A percentile compares a stretch with the other conserved stretches of the same genome.
phyloP scores from a whole-genome alignment of 163 green algal species.

The Scenedesmus sp. region DNA sequence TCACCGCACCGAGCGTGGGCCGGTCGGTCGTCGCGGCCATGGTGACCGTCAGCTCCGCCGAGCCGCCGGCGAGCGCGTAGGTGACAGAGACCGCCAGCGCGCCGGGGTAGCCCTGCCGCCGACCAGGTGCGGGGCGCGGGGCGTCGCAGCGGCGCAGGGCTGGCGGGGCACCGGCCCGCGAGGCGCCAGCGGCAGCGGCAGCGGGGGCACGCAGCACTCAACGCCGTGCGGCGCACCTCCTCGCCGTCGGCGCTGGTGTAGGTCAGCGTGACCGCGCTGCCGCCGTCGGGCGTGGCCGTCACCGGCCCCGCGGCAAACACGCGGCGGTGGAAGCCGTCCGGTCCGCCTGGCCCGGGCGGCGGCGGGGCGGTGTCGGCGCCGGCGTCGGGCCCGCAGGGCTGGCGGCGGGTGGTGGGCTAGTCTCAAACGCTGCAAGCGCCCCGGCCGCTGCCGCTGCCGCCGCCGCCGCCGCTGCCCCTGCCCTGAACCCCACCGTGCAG shows the following conservation, averaged over 20 bases:
- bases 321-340: slow-evolving; percentile 46
- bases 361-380: no score
- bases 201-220: not conserved
- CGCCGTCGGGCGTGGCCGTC: not conserved
- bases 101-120: slow-evolving; percentile 69
- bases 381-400: no score
- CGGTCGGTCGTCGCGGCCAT: slow-evolving; percentile 57
- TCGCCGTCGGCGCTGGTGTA: slow-evolving; percentile 63
- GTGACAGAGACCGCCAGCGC: slow-evolving; percentile 54
- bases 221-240: slow-evolving; percentile 45
- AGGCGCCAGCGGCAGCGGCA: not conserved
- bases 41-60: slow-evolving; percentile 52
- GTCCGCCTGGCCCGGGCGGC: slow-evolving; percentile 28
- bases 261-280: slow-evolving; percentile 46
- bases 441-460: not conserved
- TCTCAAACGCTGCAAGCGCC: not conserved
- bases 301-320: slow-evolving; percentile 16
- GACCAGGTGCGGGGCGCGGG: no score
- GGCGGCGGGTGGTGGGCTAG: no score
- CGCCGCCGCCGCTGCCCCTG: not conserved
- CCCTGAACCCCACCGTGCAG: slow-evolving; percentile 60
- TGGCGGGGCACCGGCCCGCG: not conserved
- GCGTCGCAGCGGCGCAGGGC: no score
- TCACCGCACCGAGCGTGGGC: slow-evolving; percentile 56
- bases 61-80: slow-evolving; percentile 54